Conservation (phyloP, 371 early-diverging fungal species). For the Lichtheimia hyalospora region DNA sequence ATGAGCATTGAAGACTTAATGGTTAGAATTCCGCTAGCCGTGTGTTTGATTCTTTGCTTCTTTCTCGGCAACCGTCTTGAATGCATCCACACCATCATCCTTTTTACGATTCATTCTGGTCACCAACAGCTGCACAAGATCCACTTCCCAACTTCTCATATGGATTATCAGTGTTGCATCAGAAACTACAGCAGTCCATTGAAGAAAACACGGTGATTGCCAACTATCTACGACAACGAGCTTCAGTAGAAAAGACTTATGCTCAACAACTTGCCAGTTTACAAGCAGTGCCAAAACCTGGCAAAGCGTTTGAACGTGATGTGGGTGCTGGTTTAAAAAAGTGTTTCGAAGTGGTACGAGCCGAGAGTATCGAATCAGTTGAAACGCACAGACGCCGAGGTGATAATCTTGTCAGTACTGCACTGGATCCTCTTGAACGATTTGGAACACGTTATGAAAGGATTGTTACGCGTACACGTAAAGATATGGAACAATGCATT, state of each 20-base stretch:
- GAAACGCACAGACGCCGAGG: slow-evolving; percentile 60
- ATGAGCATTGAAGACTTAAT: not conserved
- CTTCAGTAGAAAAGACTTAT: slow-evolving; percentile 61
- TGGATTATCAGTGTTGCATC: slow-evolving; percentile 65
- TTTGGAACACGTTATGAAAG: slow-evolving; percentile 53
- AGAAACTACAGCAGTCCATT: slow-evolving; percentile 64
- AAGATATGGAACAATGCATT: not conserved
- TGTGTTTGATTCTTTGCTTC: not conserved
- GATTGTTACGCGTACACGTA: slow-evolving; percentile 17
- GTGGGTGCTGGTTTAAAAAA: slow-evolving; percentile 68
- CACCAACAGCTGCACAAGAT: slow-evolving; percentile 30
- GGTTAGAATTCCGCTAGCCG: not conserved
- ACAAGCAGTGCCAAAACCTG: not conserved
- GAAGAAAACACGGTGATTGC: slow-evolving; percentile 68
- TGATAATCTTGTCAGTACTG: slow-evolving; percentile 56
- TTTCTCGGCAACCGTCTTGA: not conserved
- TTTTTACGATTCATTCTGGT: slow-evolving; percentile 44
- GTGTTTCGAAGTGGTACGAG: slow-evolving; percentile 66
- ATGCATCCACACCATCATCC: slow-evolving; percentile 23
- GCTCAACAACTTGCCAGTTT: slow-evolving; percentile 41
- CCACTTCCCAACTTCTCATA: slow-evolving; percentile 23
- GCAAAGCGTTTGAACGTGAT: slow-evolving; percentile 53
- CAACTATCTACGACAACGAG: slow-evolving; percentile 63
- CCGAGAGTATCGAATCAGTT: slow-evolving; percentile 60
- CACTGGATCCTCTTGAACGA: slow-evolving; percentile 59